Conservation (phyloP, 768 basidiomycete species). For the Cantharellus cinnabarinus region DNA sequence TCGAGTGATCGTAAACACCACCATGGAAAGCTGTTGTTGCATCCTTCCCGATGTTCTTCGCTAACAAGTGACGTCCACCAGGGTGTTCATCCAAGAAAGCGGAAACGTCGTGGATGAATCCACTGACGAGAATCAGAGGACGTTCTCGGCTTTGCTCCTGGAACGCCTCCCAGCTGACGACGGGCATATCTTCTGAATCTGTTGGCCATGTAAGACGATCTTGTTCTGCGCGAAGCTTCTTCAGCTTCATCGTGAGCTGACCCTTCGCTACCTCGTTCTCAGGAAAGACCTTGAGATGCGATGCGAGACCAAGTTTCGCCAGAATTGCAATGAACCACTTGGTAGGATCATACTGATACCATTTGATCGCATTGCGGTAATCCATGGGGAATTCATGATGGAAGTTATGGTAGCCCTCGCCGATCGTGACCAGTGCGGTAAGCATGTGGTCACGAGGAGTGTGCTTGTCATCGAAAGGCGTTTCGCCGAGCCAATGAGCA, state of each 20-base stretch:
- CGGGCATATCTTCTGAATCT: conserved; percentile 50
- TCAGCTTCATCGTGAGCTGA: conserved; percentile 84
- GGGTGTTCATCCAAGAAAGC: conserved; percentile 81
- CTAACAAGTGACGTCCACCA: conserved; percentile 67
- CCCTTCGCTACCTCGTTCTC: conserved; percentile 68
- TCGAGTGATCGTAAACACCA: conserved; percentile 74
- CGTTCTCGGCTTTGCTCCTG: conserved; percentile 61
- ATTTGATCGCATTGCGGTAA: conserved; percentile 87
- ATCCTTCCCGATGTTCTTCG: conserved; percentile 74
- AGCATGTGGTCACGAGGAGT: conserved; percentile 76
- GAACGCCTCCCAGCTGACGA: conserved; percentile 73
- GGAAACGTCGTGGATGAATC: conserved; percentile 82
- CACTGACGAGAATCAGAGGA: conserved; percentile 68
- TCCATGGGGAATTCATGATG: conserved; percentile 96
- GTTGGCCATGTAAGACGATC: conserved; percentile 65
- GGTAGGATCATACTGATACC: conserved; percentile 85
- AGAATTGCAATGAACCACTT: conserved; percentile 73
- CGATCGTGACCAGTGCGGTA: conserved; percentile 78
- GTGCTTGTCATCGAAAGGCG: conserved; percentile 89
- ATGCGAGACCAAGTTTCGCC: conserved; percentile 41
- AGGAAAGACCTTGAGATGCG: conserved; percentile 53
- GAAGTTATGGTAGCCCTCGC: conserved; percentile 97
- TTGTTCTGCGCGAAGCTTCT: conserved; percentile 60
- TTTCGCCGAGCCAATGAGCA: conserved; percentile 87
- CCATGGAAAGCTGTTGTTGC: conserved; percentile 91